Percentiles rank a stretch among this genome's conserved stretches.
phyloP scores from a whole-genome alignment of 345 rosid genomes.

The Linum trigynum region DNA sequence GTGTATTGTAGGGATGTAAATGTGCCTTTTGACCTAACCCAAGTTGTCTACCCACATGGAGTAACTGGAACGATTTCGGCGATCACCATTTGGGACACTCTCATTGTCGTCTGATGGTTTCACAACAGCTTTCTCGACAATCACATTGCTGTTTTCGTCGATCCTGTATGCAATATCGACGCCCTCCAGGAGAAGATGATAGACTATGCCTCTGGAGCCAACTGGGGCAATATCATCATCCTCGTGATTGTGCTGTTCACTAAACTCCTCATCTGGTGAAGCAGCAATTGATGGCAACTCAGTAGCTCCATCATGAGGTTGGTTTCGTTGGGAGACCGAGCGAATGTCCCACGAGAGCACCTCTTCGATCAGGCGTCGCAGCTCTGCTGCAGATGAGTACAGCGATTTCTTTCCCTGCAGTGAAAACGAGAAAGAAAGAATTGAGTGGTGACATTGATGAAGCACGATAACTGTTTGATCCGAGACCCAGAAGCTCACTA shows the following conservation, averaged over 20 bases:
- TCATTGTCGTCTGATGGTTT: constrained; percentile 10
- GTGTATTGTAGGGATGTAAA: too few relatives aligned
- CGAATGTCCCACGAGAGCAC: constrained; percentile 94
- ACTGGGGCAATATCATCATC: constrained; percentile 4
- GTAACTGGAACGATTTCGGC: constrained; percentile 18
- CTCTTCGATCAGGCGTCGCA: constrained; percentile 52
- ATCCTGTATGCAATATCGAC: constrained; percentile 66
- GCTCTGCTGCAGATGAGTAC: constrained; percentile 56
- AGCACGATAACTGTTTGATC: neutral
- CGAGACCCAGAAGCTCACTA: constrained; percentile 35
- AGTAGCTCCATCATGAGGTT: constrained; percentile 31
- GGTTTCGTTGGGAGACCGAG: constrained; percentile 65
- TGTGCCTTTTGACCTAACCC: neutral
- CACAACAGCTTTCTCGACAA: constrained; percentile 37
- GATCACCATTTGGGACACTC: neutral
- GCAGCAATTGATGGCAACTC: constrained; percentile 8
- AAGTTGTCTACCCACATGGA: constrained; percentile 25
- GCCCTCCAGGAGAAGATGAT: constrained; percentile 72
- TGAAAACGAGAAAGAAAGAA: constrained; percentile 1
- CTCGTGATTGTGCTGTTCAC: constrained; percentile 10
- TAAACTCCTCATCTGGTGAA: constrained; percentile 14
- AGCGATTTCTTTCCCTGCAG: constrained; percentile 59
- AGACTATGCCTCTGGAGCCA: constrained; percentile 23
- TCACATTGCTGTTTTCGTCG: constrained; percentile 42
- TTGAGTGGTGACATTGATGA: neutral